These are phyloP conservation scores for Solanum microdontum DNA, from an alignment of 257 asterid species.

Conservation along the genomic window DNA sequence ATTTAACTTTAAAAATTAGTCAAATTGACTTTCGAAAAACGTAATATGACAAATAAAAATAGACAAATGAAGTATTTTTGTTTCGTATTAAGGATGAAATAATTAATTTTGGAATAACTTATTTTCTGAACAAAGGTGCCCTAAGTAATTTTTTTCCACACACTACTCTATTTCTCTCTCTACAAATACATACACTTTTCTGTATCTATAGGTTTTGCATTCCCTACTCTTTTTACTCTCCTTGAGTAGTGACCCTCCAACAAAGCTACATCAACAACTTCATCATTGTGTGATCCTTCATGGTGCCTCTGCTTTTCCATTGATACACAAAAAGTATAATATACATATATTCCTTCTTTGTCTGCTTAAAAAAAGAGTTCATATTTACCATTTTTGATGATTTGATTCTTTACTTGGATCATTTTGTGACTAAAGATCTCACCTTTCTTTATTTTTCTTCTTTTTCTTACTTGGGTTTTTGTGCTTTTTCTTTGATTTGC, in stretches of 20 bases:
- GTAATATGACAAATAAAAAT: no score
- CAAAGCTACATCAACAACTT: background rate
- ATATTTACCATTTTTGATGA: background rate
- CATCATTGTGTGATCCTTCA: conserved; percentile 1
- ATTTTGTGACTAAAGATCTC: conserved; percentile 28
- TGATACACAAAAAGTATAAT: background rate
- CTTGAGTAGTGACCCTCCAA: background rate
- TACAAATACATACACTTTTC: background rate
- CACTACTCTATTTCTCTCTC: background rate
- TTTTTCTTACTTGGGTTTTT: background rate
- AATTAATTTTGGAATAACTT: background rate
- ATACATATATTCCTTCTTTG: background rate
- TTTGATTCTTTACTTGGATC: conserved; percentile 32
- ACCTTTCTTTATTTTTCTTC: conserved; percentile 4
- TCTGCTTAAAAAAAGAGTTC: background rate
- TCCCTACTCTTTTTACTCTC: background rate
- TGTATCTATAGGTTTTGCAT: background rate
- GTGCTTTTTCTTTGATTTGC: background rate
- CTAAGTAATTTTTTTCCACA: background rate
- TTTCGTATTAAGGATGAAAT: no score
- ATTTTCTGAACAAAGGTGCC: background rate
- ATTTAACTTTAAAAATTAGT: no score
- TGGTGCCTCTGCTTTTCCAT: background rate
- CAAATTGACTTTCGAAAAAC: fast-evolving
- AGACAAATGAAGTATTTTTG: no score